Evolutionary conservation across 1,139 yeast species (phyloP).

Genomic region (Suzukiozyma palmioleophila): DNA sequence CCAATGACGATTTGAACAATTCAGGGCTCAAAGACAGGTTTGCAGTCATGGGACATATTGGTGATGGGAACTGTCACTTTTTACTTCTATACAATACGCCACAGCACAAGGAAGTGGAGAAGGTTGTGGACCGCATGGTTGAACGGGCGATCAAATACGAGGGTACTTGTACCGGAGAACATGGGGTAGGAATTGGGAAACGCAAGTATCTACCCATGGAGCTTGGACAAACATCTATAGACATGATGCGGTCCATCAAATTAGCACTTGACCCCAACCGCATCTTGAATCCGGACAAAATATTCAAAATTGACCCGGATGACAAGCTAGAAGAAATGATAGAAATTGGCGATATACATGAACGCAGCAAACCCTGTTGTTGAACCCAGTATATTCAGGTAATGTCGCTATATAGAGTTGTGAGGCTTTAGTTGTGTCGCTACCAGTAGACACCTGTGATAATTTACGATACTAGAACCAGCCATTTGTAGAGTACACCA

Average conservation of each 20-base stretch:
- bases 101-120: slow-evolving; percentile 33
- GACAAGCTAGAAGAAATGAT: slow-evolving; percentile 32
- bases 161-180: slow-evolving; percentile 48
- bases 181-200: slow-evolving; percentile 47
- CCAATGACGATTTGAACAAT: slow-evolving; percentile 42
- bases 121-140: slow-evolving; percentile 47
- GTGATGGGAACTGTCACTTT: slow-evolving; percentile 62
- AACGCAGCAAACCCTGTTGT: slow-evolving; percentile 1
- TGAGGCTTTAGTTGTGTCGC: too few relatives aligned
- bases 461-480: too few relatives aligned
- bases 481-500: too few relatives aligned
- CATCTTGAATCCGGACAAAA: slow-evolving; percentile 43
- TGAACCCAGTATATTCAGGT: too few relatives aligned
- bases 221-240: slow-evolving; percentile 34
- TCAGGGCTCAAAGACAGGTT: slow-evolving; percentile 36
- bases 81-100: slow-evolving; percentile 44
- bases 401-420: too few relatives aligned
- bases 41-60: slow-evolving; percentile 58
- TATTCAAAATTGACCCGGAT: slow-evolving; percentile 33
- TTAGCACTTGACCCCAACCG: slow-evolving; percentile 36
- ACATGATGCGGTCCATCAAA: slow-evolving; percentile 42
- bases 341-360: slow-evolving; percentile 17
- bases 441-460: too few relatives aligned
- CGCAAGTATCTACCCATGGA: slow-evolving; percentile 33
- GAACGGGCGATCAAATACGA: slow-evolving; percentile 39